These are phyloP conservation scores for Pseudogymnoascus sp. DNA, from an alignment of 2,329 filamentous ascomycete species.

Conservation along the genomic window DNA sequence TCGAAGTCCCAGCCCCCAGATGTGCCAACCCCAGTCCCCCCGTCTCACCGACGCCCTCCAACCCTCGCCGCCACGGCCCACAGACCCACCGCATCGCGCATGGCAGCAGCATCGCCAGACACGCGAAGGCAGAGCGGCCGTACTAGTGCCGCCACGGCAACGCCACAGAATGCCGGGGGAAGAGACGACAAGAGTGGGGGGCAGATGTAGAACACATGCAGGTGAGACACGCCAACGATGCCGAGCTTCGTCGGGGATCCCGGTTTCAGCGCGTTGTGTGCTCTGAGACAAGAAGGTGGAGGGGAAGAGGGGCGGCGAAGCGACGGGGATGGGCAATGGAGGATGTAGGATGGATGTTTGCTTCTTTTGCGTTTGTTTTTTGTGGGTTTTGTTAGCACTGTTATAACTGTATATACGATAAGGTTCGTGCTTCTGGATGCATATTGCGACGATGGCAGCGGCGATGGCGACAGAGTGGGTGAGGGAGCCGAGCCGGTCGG, in stretches of 20 bases:
- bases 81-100: background rate
- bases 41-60: background rate
- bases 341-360: background rate
- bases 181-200: background rate
- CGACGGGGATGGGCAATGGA: background rate
- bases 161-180: background rate
- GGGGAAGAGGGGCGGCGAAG: background rate
- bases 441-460: background rate
- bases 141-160: background rate
- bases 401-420: background rate
- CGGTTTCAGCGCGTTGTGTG: background rate
- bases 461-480: slow-evolving; percentile 1
- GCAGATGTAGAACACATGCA: background rate
- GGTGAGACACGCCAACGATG: background rate
- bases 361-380: background rate
- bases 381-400: background rate
- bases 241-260: background rate
- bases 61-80: background rate
- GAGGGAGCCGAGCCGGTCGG: background rate
- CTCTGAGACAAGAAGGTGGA: background rate
- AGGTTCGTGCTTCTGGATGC: slow-evolving; percentile 4
- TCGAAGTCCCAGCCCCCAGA: background rate
- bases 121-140: background rate
- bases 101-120: background rate
- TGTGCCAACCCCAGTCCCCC: background rate